phyloP scores from a whole-genome alignment of 305 asterid genomes.

The Striga hermonthica region DNA sequence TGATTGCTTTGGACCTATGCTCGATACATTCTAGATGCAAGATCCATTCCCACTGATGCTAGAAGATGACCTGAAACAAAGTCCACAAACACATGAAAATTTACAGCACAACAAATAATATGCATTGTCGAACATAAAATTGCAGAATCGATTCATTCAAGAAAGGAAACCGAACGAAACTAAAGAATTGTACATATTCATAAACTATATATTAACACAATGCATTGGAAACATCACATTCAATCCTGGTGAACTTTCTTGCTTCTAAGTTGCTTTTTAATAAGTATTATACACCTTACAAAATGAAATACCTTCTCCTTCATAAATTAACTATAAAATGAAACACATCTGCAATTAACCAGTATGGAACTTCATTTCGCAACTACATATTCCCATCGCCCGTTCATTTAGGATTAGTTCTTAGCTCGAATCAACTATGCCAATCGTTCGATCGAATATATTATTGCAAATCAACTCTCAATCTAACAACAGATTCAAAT shows the following conservation, averaged over 20 bases:
- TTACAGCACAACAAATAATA: constrained; percentile 13
- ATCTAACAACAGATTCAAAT: too few relatives aligned
- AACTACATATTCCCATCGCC: not conserved
- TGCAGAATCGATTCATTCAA: not conserved
- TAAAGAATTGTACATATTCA: not conserved
- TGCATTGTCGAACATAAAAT: not conserved
- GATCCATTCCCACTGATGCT: constrained; percentile 94
- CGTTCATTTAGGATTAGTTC: not conserved
- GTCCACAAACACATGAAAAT: constrained; percentile 40
- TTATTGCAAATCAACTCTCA: not conserved
- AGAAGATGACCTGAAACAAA: constrained; percentile 85
- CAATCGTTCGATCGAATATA: not conserved
- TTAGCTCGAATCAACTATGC: constrained; percentile 15
- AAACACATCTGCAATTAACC: not conserved
- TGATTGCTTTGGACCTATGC: constrained; percentile 58
- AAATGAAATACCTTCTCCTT: not conserved
- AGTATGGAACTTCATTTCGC: not conserved
- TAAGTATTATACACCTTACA: not conserved
- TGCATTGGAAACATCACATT: not conserved
- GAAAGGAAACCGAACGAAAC: not conserved
- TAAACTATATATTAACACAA: constrained; percentile 2
- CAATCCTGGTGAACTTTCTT: not conserved
- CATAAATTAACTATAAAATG: not conserved
- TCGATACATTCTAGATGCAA: constrained; percentile 89
- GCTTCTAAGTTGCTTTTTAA: constrained; percentile 10